These are phyloP conservation scores for Colletotrichum sp. DNA, from an alignment of 2,329 filamentous ascomycete species.

Conservation along the genomic window DNA sequence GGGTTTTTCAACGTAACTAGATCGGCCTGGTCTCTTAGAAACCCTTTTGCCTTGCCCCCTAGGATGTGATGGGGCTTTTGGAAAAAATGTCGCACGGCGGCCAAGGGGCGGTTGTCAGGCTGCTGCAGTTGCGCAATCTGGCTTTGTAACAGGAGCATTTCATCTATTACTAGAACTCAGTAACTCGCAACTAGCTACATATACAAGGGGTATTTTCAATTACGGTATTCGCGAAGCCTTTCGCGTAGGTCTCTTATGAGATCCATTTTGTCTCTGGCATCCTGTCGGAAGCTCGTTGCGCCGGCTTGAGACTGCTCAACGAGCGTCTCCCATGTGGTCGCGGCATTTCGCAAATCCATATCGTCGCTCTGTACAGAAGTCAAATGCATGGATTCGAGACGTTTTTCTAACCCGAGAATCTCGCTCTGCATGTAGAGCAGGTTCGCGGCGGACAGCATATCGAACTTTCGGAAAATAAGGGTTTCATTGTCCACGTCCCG, in stretches of 20 bases:
- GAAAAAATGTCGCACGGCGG: background rate
- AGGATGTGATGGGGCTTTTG: background rate
- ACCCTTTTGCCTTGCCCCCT: background rate
- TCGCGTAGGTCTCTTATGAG: background rate
- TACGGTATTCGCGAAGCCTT: background rate
- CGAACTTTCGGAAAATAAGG: conserved; percentile 10
- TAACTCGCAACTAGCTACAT: background rate
- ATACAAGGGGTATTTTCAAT: too few relatives aligned
- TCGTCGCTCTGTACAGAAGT: background rate
- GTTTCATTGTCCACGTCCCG: background rate
- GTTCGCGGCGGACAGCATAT: background rate
- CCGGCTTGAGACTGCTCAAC: background rate
- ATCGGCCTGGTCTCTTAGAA: background rate
- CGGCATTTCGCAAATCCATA: conserved; percentile 2
- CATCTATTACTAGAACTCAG: background rate
- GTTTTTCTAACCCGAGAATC: background rate
- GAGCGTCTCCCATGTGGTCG: background rate
- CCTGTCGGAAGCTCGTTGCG: background rate
- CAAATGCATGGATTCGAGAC: background rate
- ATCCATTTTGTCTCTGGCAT: background rate
- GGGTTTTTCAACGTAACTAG: fast-evolving
- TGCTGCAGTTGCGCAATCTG: background rate
- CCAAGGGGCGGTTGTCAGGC: background rate
- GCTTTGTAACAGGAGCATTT: background rate
- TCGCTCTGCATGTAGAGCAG: conserved; percentile 5